Evolutionary conservation across 495 filamentous ascomycete species (phyloP).

Genomic region (Penicillium steckii): DNA sequence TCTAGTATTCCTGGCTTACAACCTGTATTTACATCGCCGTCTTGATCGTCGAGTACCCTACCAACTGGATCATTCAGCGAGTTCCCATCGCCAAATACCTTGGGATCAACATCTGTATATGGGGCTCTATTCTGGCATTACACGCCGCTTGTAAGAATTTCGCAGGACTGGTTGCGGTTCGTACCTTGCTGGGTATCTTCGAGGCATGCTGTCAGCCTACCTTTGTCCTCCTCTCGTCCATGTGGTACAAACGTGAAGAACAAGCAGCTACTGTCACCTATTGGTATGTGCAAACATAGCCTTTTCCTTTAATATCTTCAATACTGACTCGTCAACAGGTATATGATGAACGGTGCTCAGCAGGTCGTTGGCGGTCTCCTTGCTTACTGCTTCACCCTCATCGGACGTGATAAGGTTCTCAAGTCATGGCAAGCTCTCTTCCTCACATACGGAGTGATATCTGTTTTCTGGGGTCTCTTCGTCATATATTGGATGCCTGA

Average conservation of each 20-base stretch:
- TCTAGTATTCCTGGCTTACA: slow-evolving; percentile 52
- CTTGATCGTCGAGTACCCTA: slow-evolving; percentile 55
- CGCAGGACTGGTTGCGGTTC: slow-evolving; percentile 51
- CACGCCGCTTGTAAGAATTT: slow-evolving; percentile 61
- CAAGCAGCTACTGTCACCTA: slow-evolving; percentile 64
- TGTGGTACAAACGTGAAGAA: slow-evolving; percentile 72
- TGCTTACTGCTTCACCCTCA: slow-evolving; percentile 58
- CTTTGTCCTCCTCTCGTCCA: slow-evolving; percentile 59
- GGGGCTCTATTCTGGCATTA: slow-evolving; percentile 56
- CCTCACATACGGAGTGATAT: slow-evolving; percentile 53
- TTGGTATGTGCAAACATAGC: slow-evolving; percentile 44
- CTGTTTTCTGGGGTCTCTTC: slow-evolving; percentile 50
- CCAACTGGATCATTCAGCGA: slow-evolving; percentile 56
- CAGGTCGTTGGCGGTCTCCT: slow-evolving; percentile 55
- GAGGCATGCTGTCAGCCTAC: slow-evolving; percentile 65
- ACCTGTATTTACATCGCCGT: slow-evolving; percentile 56
- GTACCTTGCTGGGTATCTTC: slow-evolving; percentile 65
- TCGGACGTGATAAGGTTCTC: slow-evolving; percentile 39
- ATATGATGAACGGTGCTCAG: slow-evolving; percentile 66
- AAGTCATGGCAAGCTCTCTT: slow-evolving; percentile 61
- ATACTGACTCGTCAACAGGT: slow-evolving; percentile 30
- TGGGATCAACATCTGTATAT: slow-evolving; percentile 58
- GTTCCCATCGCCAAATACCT: slow-evolving; percentile 64
- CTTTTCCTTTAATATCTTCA: neutral
- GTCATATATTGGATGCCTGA: slow-evolving; percentile 49